phyloP scores from a whole-genome alignment of 2,329 filamentous ascomycete genomes.

The Pyrenophora tritici-repentis region DNA sequence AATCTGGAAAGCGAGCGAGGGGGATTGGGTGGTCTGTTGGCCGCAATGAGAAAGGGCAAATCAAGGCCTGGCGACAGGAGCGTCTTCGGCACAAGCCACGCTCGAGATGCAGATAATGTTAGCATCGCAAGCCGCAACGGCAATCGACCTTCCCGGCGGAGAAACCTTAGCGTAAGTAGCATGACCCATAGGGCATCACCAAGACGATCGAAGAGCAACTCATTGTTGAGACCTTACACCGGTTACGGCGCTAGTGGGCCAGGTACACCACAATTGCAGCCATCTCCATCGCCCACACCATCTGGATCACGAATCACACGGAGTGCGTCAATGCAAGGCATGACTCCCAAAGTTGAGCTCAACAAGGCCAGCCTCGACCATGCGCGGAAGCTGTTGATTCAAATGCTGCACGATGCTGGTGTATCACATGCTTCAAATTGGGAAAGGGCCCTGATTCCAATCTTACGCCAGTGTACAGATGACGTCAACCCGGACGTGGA shows the following conservation, averaged over 20 bases:
- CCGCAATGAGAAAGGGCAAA: slow-evolving; percentile 75
- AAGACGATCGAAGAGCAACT: slow-evolving; percentile 62
- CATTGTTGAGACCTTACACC: slow-evolving; percentile 57
- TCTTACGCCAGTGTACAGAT: slow-evolving; percentile 86
- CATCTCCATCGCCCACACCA: slow-evolving; percentile 33
- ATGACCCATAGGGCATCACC: slow-evolving; percentile 75
- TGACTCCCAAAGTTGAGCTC: slow-evolving; percentile 77
- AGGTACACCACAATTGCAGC: slow-evolving; percentile 31
- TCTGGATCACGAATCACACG: slow-evolving; percentile 57
- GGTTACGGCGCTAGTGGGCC: slow-evolving; percentile 42
- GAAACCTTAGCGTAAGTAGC: slow-evolving; percentile 85
- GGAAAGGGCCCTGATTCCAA: slow-evolving; percentile 89
- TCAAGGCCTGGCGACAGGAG: slow-evolving; percentile 75
- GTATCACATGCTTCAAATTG: slow-evolving; percentile 77
- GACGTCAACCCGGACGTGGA: slow-evolving; percentile 94
- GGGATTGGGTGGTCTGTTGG: slow-evolving; percentile 73
- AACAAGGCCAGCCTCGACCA: slow-evolving; percentile 88
- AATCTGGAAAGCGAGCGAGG: slow-evolving; percentile 74
- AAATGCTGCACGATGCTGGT: slow-evolving; percentile 77
- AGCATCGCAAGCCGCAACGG: slow-evolving; percentile 69
- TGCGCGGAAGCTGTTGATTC: slow-evolving; percentile 80
- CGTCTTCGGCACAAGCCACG: slow-evolving; percentile 62
- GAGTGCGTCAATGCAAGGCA: slow-evolving; percentile 82
- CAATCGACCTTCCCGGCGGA: slow-evolving; percentile 68
- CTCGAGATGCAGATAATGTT: slow-evolving; percentile 66